Evolutionary conservation across 2,329 filamentous ascomycete species (phyloP).

Genomic region (Thelonectria blattea): DNA sequence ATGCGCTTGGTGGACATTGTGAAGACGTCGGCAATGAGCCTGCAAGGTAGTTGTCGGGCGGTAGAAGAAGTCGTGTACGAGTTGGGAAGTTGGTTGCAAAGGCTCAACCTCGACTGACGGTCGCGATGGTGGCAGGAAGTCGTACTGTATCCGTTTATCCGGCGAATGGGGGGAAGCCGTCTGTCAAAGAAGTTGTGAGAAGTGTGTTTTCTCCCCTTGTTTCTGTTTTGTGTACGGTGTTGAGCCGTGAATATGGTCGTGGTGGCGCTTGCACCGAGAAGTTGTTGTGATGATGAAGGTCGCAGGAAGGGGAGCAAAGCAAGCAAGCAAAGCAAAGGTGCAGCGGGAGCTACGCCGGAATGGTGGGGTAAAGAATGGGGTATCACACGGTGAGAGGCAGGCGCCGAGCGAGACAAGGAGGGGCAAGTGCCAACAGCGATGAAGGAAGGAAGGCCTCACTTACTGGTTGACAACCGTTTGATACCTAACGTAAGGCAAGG

Average conservation of each 20-base stretch:
- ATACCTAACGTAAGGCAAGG: too few relatives aligned
- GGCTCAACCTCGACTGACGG: too few relatives aligned
- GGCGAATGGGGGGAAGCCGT: too few relatives aligned
- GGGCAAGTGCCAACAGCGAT: neutral
- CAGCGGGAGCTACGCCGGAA: neutral
- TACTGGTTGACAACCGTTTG: too few relatives aligned
- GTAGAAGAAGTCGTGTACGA: too few relatives aligned
- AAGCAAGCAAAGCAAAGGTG: constrained; percentile 23
- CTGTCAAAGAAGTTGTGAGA: too few relatives aligned
- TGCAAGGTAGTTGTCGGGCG: too few relatives aligned
- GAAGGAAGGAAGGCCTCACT: too few relatives aligned
- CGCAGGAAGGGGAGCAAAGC: neutral
- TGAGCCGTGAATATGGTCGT: neutral
- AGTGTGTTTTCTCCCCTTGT: too few relatives aligned
- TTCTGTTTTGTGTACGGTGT: neutral
- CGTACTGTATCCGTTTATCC: too few relatives aligned
- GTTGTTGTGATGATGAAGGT: constrained; percentile 5
- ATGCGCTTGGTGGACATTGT: constrained; percentile 54
- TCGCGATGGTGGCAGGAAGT: too few relatives aligned
- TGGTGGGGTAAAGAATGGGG: constrained; percentile 8
- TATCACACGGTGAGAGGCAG: neutral
- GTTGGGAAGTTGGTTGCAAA: too few relatives aligned
- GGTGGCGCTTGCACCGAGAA: neutral
- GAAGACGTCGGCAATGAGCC: neutral
- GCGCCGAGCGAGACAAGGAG: neutral